Percentiles rank a stretch among this genome's conserved stretches.
Conservation (phyloP, 225 moss, liverwort and hornwort species). For the Physcomitrium patens region DNA sequence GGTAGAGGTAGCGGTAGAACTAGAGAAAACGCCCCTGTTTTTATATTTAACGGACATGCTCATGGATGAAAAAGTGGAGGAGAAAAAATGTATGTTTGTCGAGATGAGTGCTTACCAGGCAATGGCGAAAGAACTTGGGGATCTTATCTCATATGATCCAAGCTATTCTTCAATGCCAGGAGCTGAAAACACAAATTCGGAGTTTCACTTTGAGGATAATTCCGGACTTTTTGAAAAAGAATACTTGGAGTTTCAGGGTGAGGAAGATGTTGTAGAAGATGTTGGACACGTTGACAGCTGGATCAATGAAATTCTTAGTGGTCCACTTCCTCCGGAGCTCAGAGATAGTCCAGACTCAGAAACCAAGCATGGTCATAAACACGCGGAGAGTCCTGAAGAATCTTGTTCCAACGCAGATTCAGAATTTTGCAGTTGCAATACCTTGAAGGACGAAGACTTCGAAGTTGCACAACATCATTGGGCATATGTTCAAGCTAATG, state of each 20-base stretch:
- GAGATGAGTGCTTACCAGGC: conserved; percentile 55
- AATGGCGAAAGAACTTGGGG: conserved; percentile 65
- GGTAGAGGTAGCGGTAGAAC: conserved; percentile 30
- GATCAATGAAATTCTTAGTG: conserved; percentile 49
- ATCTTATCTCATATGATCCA: conserved; percentile 42
- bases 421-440: background rate
- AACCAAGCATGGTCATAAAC: background rate
- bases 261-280: background rate
- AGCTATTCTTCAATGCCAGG: background rate
- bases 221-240: too few relatives aligned
- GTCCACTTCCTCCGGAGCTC: conserved; percentile 48
- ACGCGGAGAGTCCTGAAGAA: background rate
- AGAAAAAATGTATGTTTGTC: conserved; percentile 56
- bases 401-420: conserved; percentile 13
- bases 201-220: background rate
- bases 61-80: conserved; percentile 49
- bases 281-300: conserved; percentile 37
- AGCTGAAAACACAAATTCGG: background rate
- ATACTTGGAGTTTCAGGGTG: background rate
- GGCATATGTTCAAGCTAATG: conserved; percentile 1
- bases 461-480: conserved; percentile 16
- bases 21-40: conserved; percentile 42
- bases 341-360: conserved; percentile 27
- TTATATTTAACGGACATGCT: conserved; percentile 39
- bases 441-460: conserved; percentile 25